phyloP scores from a whole-genome alignment of 148 eudicot species.

The Camellia sinensis region DNA sequence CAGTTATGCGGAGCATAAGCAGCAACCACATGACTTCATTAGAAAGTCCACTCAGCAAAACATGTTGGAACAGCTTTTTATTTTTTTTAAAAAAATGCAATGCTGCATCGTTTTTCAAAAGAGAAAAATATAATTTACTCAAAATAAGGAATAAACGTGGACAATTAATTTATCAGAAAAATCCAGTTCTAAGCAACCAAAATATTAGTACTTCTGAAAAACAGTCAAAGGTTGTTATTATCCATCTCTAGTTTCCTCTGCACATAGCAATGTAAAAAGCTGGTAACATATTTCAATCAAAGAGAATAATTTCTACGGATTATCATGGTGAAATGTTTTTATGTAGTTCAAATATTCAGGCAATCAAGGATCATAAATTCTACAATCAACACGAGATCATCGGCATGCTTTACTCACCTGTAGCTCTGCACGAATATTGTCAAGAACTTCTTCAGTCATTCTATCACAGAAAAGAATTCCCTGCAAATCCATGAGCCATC shows the following conservation, averaged over 20 bases:
- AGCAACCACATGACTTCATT: too few relatives aligned
- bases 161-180: neutral
- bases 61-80: too few relatives aligned
- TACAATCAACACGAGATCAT: neutral
- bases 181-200: neutral
- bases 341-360: neutral
- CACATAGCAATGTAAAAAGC: neutral
- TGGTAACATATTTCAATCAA: neutral
- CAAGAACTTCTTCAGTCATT: slow-evolving; percentile 81
- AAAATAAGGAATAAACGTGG: neutral
- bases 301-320: neutral
- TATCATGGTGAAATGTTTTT: neutral
- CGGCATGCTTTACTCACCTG: slow-evolving; percentile 42
- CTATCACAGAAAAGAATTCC: slow-evolving; percentile 91
- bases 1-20: too few relatives aligned
- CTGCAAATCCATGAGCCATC: slow-evolving; percentile 38
- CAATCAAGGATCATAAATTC: neutral
- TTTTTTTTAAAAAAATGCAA: too few relatives aligned
- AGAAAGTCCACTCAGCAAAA: too few relatives aligned
- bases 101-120: too few relatives aligned
- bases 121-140: too few relatives aligned
- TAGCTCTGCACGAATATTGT: slow-evolving; percentile 61
- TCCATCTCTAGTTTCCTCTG: neutral
- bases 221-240: neutral
- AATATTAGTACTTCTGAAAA: neutral